Evolutionary conservation across 257 asterid species (phyloP).

Genomic region (Solanum stenotomum): DNA sequence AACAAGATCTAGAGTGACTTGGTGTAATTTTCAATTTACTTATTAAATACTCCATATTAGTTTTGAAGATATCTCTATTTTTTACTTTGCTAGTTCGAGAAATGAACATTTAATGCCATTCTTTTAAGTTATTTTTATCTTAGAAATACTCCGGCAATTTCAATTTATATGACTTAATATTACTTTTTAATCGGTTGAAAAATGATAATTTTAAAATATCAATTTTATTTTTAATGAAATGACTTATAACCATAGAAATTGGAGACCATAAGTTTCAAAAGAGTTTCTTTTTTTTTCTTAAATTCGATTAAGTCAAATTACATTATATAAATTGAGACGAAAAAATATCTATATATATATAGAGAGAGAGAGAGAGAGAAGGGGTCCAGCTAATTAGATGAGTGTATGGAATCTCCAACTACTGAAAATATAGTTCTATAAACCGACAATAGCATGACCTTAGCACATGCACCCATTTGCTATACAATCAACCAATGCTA

Average conservation of each 20-base stretch:
- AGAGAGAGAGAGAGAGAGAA: too few relatives aligned
- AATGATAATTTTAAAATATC: too few relatives aligned
- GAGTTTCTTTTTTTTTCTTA: too few relatives aligned
- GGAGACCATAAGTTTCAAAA: too few relatives aligned
- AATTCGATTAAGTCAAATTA: rapidly evolving
- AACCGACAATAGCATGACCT: not conserved
- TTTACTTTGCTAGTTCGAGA: not conserved
- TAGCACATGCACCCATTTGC: constrained; percentile 3
- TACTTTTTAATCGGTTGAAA: too few relatives aligned
- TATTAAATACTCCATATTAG: not conserved
- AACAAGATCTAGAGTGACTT: not conserved
- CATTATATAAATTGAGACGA: too few relatives aligned
- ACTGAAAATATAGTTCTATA: not conserved
- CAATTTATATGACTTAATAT: not conserved
- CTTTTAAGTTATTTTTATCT: not conserved
- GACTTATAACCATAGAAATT: too few relatives aligned
- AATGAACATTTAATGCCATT: not conserved
- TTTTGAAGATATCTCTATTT: not conserved
- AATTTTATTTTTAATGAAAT: too few relatives aligned
- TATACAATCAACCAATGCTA: not conserved
- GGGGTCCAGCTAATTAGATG: not conserved
- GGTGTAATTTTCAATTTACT: not conserved
- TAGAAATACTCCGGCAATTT: rapidly evolving
- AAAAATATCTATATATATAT: too few relatives aligned
- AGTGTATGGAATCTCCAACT: not conserved